Evolutionary conservation across 2,329 filamentous ascomycete genomes (phyloP).

Genomic region (Lojkania enalia): DNA sequence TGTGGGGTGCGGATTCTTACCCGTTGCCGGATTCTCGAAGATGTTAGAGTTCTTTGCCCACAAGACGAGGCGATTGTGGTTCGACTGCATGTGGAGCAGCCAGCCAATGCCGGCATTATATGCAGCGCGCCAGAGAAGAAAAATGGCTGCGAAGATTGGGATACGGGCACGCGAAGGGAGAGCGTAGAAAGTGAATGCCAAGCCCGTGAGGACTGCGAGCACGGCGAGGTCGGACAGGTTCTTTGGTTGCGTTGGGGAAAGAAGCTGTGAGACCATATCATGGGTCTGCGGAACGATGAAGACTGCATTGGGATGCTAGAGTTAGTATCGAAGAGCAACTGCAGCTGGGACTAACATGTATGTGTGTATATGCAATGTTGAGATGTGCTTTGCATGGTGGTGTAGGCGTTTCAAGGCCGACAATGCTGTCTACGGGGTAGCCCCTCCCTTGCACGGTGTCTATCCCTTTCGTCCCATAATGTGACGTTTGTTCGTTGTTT

Average conservation of each 20-base stretch:
- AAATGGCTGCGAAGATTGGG: constrained; percentile 78
- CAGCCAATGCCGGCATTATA: constrained; percentile 96
- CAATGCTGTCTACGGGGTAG: too few relatives aligned
- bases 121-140: constrained; percentile 86
- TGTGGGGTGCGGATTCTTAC: constrained; percentile 78
- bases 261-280: constrained; percentile 97
- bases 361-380: neutral
- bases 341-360: neutral
- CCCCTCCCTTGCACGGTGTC: too few relatives aligned
- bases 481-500: too few relatives aligned
- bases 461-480: too few relatives aligned
- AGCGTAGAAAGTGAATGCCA: constrained; percentile 73
- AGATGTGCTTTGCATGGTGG: too few relatives aligned
- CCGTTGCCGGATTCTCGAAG: constrained; percentile 81
- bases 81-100: constrained; percentile 85
- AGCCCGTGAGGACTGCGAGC: constrained; percentile 72
- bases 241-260: constrained; percentile 93
- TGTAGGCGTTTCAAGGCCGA: too few relatives aligned
- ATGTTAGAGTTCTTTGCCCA: constrained; percentile 87
- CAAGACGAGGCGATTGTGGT: constrained; percentile 79
- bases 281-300: constrained; percentile 95
- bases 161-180: constrained; percentile 72
- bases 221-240: constrained; percentile 86
- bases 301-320: constrained; percentile 57
- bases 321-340: constrained; percentile 17